A percentile compares a stretch with the other conserved stretches of the same genome.
These are phyloP conservation scores for Scytalidium lignicola DNA, from an alignment of 2,329 filamentous ascomycete genomes.

Conservation along the genomic window DNA sequence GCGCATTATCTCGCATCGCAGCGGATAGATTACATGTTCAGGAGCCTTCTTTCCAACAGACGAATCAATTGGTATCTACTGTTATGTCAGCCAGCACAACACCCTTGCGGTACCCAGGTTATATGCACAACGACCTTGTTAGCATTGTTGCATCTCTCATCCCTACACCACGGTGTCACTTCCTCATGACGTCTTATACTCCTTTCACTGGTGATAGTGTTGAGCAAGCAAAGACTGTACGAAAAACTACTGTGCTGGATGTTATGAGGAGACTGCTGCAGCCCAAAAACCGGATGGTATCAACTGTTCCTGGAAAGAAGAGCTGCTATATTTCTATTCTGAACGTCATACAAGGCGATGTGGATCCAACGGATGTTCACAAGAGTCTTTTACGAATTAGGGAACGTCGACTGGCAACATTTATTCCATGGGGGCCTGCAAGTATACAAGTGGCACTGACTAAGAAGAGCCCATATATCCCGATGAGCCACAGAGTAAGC, in stretches of 20 bases:
- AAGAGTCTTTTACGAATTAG: constrained; percentile 95
- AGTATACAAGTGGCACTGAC: constrained; percentile 96
- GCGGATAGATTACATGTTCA: constrained; percentile 92
- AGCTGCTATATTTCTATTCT: constrained; percentile 99
- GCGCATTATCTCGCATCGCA: constrained; percentile 86
- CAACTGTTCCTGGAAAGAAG: constrained; percentile 88
- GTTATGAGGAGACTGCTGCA: constrained; percentile 95
- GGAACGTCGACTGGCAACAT: constrained; percentile 87
- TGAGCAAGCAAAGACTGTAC: constrained; percentile 93
- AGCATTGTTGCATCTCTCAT: constrained; percentile 95
- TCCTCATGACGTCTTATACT: constrained; percentile 97
- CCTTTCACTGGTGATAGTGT: constrained; percentile 96
- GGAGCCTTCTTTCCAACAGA: constrained; percentile 93
- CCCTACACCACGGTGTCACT: constrained; percentile 93
- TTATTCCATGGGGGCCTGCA: constrained; percentile 97
- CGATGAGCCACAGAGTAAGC: constrained; percentile 89
- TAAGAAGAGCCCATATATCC: constrained; percentile 93
- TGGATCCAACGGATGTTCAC: constrained; percentile 96
- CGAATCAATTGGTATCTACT: constrained; percentile 93
- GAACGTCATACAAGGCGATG: constrained; percentile 98
- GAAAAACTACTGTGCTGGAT: constrained; percentile 95
- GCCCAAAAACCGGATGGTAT: constrained; percentile 99
- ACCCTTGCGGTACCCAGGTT: constrained; percentile 91
- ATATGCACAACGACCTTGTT: constrained; percentile 99
- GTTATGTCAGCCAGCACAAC: constrained; percentile 99